Evolutionary conservation across 129 eudicot species (phyloP), one percentile per base, ranked within the genome.

Genomic region (Tagetes erecta): DNA sequence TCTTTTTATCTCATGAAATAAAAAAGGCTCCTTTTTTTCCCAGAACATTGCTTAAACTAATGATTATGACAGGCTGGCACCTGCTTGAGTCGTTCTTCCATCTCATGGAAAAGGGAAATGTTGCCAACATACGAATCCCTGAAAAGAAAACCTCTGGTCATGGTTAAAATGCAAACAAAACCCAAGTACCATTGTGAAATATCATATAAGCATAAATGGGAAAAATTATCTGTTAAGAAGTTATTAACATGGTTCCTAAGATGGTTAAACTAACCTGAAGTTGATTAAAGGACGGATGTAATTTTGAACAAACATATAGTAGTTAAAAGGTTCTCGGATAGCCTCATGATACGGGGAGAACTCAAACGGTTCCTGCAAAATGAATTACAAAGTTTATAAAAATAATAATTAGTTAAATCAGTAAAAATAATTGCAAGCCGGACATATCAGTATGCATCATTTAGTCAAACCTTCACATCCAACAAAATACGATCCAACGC

Each of bases 61-160:
- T 63, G 35, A 52, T 46, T 60, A 47, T 56, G 46, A 66, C 41
- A 69, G 74, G 9, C 31, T 67, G 57, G 72, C 58, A 83, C 86
- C 99, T 94, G 93, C 33, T 76, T 87, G 62, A 88, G 97, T 81
- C 82, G 92, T 81, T 83, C 81, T 71, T 86, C 97, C 76, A 90
- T 94, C 72, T 84, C 89, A 64, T 47, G 10, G 82, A 94, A 90
- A 78, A 90, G 58, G 53, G 96, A 71, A 63, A 81, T 53, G 52
- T 94, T 94, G 33, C 99, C 99, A 76, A 91, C 90, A 80, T 83
- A 90, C 4, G 99, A 94, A 63, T 78, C 87, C 85, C 99, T 94
- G 87, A 76, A 46, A 14, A 72, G 51, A 56, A 56, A 64, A 70
- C 4, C n/a, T 10, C 62, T 2, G 63, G 53, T 8, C 35, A 79